phyloP scores from a whole-genome alignment of 2,329 filamentous ascomycete genomes.

The Apiospora phragmitis region DNA sequence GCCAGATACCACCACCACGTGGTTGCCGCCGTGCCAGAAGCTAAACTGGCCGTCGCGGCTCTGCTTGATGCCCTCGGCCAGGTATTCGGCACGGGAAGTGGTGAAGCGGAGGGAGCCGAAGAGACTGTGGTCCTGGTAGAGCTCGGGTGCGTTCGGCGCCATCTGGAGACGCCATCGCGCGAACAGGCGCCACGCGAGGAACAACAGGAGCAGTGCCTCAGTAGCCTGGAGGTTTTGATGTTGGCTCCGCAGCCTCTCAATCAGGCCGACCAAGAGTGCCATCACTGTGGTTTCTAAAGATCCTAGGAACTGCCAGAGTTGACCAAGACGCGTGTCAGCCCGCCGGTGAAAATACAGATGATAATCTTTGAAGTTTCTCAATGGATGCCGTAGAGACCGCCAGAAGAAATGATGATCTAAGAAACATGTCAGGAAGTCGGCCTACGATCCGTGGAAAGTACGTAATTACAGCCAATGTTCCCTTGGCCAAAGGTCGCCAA shows the following conservation, averaged over 20 bases:
- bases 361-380: too few species aligned
- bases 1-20: constrained; percentile 12
- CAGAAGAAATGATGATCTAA: too few species aligned
- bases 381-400: too few species aligned
- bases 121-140: not conserved
- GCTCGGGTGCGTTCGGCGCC: not conserved
- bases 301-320: too few species aligned
- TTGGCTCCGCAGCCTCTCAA: not conserved
- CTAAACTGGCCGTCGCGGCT: constrained; percentile 11
- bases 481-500: too few species aligned
- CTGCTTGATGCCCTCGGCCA: not conserved
- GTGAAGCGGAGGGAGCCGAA: constrained; percentile 9
- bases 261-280: not conserved
- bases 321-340: too few species aligned
- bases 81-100: constrained; percentile 4
- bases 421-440: too few species aligned
- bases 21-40: constrained; percentile 12
- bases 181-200: not conserved
- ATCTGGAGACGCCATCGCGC: not conserved
- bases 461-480: too few species aligned
- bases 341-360: too few species aligned
- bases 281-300: not conserved
- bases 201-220: not conserved
- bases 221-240: not conserved
- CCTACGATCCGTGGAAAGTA: too few species aligned